Evolutionary conservation across 176 grass and related monocot species (phyloP), one percentile per base, ranked within the genome.

Genomic region (Phoenix roebelenii): DNA sequence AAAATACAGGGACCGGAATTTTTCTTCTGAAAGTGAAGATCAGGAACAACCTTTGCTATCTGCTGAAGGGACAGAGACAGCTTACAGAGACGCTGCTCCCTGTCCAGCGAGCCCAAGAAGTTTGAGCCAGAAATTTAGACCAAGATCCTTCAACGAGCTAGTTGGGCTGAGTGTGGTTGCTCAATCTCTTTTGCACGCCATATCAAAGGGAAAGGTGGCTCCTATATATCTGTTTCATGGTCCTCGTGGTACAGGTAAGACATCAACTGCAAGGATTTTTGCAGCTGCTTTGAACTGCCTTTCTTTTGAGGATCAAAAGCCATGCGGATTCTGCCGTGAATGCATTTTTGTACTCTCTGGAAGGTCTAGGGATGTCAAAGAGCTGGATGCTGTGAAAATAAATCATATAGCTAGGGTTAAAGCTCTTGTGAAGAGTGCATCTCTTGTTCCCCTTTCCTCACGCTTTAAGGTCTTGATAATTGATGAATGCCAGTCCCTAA

Each of bases 161-260:
- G 76, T 97, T 67, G 93, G 93, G 32, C 73, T 88, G 24, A 85
- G 80, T 75, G 83, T 91, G 32, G 93, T 91, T 63, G 74, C 81
- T 62, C 87, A 97, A 61, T 85, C 83, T 54, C 87, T 97, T 78
- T 75, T 91, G 64, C 85, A 88, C 65, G 85, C 93, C 7, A 85
- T 66, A 58, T 82, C 72, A 61, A 97, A 97, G 79, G 84, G 84
- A 76, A 97, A 97, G 57, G 79, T 97, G 63, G 78, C 93, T 64
- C 87, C 93, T 64, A 80, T 97, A 72, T 97, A 97, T 73, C 52
- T 91, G 63, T 97, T 97, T 62, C 93, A 97, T 72, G 93, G 93
- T 5, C 87, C 87, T 48, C 73, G 84, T 28, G 93, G 93, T 22
- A 91, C 88, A 44, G 93, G 93, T 59, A 97, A 97, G 75, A 91